These are phyloP conservation scores for Grifola frondosa DNA, from an alignment of 1,284 basidiomycete species.

Conservation along the genomic window DNA sequence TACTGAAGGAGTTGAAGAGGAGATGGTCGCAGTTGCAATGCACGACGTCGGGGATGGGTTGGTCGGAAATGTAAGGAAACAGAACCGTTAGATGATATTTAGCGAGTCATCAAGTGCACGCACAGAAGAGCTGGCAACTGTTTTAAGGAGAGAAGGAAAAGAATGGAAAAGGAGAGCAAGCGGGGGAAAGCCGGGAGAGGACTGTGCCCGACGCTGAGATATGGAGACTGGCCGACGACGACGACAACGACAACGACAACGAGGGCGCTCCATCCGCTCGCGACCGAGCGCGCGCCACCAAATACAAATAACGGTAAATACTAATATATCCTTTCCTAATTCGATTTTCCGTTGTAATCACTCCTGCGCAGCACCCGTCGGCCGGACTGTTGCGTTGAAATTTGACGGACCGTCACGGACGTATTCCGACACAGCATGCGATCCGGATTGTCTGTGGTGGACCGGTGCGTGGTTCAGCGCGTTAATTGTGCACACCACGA, in stretches of 20 bases:
- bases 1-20: slow-evolving; percentile 13
- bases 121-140: slow-evolving; percentile 23
- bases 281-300: slow-evolving; percentile 12
- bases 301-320: slow-evolving; percentile 16
- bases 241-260: slow-evolving; percentile 27
- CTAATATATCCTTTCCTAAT: slow-evolving; percentile 11
- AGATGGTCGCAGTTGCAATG: slow-evolving; percentile 4
- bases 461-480: too few species aligned
- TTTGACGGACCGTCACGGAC: too few species aligned
- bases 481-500: too few species aligned
- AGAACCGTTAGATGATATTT: slow-evolving; percentile 25
- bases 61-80: slow-evolving; percentile 14
- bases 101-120: slow-evolving; percentile 22
- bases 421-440: too few species aligned
- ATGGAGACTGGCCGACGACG: slow-evolving; percentile 24
- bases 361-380: too few species aligned
- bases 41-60: slow-evolving; percentile 5
- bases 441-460: too few species aligned
- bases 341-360: slow-evolving; percentile 1
- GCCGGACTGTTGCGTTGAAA: too few species aligned
- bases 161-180: slow-evolving; percentile 17
- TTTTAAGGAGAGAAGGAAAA: slow-evolving; percentile 25
- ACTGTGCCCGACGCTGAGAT: slow-evolving; percentile 22
- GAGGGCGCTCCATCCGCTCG: slow-evolving; percentile 15
- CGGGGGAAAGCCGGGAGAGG: slow-evolving; percentile 7